phyloP scores from a whole-genome alignment of 2,329 filamentous ascomycete species.

The Diaporthe citri region DNA sequence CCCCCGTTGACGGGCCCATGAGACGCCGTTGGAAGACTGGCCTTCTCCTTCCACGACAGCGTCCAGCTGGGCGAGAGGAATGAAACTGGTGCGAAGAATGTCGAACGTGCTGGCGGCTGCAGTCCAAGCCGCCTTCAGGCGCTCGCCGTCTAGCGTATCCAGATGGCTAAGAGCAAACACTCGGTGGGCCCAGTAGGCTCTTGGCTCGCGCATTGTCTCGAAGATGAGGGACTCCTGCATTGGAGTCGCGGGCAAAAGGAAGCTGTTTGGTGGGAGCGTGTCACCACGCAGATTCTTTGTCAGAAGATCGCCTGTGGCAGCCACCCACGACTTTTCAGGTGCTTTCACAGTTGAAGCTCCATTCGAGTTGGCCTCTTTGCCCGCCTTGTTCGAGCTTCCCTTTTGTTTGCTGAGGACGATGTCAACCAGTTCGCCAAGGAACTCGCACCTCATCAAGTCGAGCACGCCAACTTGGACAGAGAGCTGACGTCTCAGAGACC shows the following conservation, averaged over 20 bases:
- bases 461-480: slow-evolving; percentile 42
- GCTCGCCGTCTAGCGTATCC: slow-evolving; percentile 45
- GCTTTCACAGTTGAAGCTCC: neutral
- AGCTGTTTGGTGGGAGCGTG: slow-evolving; percentile 36
- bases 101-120: slow-evolving; percentile 48
- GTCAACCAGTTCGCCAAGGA: slow-evolving; percentile 43
- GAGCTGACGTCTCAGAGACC: slow-evolving; percentile 42
- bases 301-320: slow-evolving; percentile 34
- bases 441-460: slow-evolving; percentile 44
- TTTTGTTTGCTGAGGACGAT: slow-evolving; percentile 34
- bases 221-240: slow-evolving; percentile 54
- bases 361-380: neutral
- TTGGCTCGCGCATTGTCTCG: slow-evolving; percentile 53
- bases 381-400: neutral
- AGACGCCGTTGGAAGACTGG: slow-evolving; percentile 21
- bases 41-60: neutral
- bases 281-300: slow-evolving; percentile 40
- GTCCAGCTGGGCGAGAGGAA: slow-evolving; percentile 45
- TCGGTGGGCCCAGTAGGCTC: slow-evolving; percentile 55
- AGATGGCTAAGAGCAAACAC: slow-evolving; percentile 49
- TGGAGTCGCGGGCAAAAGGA: slow-evolving; percentile 48
- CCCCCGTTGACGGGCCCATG: slow-evolving; percentile 41
- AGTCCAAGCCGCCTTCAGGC: slow-evolving; percentile 51
- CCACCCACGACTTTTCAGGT: slow-evolving; percentile 38
- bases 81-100: slow-evolving; percentile 53